Evolutionary conservation across 1,284 basidiomycete genomes (phyloP).

Genomic region (Boletus semigastroideus): DNA sequence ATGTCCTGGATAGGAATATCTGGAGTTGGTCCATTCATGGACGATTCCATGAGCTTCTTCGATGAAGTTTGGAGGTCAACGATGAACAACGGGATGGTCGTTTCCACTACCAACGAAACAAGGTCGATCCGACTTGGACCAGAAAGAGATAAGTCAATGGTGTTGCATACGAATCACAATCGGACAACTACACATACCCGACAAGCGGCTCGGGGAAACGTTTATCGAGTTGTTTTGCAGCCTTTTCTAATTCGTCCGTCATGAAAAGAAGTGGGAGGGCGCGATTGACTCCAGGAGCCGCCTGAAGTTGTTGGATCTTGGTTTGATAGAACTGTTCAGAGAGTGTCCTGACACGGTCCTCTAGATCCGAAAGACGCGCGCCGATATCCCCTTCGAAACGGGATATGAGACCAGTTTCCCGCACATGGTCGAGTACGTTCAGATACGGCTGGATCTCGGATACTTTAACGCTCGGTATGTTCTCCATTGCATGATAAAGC

Average conservation of each 20-base stretch:
- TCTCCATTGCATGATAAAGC: slow-evolving; percentile 84
- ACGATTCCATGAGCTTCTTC: slow-evolving; percentile 71
- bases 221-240: slow-evolving; percentile 80
- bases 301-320: slow-evolving; percentile 68
- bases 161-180: neutral
- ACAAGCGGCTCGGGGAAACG: slow-evolving; percentile 82
- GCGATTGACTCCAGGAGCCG: slow-evolving; percentile 70
- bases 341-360: slow-evolving; percentile 67
- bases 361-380: slow-evolving; percentile 66
- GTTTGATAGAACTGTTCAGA: slow-evolving; percentile 69
- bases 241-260: slow-evolving; percentile 88
- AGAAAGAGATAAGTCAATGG: slow-evolving; percentile 11
- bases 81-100: slow-evolving; percentile 74
- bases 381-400: slow-evolving; percentile 66
- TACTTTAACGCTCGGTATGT: slow-evolving; percentile 68
- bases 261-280: slow-evolving; percentile 79
- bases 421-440: slow-evolving; percentile 69
- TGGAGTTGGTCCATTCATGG: slow-evolving; percentile 75
- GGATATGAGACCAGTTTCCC: slow-evolving; percentile 65
- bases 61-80: slow-evolving; percentile 74
- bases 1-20: slow-evolving; percentile 87
- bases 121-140: slow-evolving; percentile 68
- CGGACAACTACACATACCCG: slow-evolving; percentile 49
- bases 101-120: slow-evolving; percentile 75
- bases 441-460: slow-evolving; percentile 66